These are phyloP conservation scores for Phytophthora litchii DNA, from an alignment of 352 stramenopile species.

Conservation along the genomic window DNA sequence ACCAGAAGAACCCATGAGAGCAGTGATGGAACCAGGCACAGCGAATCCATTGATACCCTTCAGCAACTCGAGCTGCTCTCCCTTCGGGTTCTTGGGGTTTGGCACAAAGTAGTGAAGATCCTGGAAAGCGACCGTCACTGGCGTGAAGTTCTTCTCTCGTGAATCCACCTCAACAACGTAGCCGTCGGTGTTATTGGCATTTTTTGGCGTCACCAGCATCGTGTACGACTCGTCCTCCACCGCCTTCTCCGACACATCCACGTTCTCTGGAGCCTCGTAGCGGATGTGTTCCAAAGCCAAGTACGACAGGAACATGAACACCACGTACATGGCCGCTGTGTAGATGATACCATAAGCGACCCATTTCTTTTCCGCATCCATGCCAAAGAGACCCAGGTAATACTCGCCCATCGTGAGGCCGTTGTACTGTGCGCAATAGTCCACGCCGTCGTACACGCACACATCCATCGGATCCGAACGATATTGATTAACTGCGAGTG, in stretches of 20 bases:
- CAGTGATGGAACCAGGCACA: slow-evolving; percentile 16
- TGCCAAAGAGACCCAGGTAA: slow-evolving; percentile 44
- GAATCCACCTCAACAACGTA: too few relatives aligned
- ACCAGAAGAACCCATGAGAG: slow-evolving; percentile 20
- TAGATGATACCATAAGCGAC: slow-evolving; percentile 39
- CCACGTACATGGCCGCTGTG: slow-evolving; percentile 33
- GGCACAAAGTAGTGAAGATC: slow-evolving; percentile 33
- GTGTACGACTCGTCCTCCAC: too few relatives aligned
- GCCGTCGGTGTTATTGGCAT: too few relatives aligned
- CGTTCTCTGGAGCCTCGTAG: too few relatives aligned
- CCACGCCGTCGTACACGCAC: slow-evolving; percentile 38
- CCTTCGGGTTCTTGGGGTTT: slow-evolving; percentile 17
- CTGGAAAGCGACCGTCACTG: slow-evolving; percentile 40
- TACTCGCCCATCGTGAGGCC: slow-evolving; percentile 42
- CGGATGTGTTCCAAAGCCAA: too few relatives aligned
- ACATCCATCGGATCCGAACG: slow-evolving; percentile 29
- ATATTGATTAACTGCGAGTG: slow-evolving; percentile 54
- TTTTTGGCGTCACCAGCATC: too few relatives aligned
- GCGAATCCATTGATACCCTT: slow-evolving; percentile 42
- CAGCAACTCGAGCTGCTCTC: slow-evolving; percentile 38
- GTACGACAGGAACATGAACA: slow-evolving; percentile 27
- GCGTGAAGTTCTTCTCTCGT: background rate
- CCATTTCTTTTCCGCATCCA: slow-evolving; percentile 49
- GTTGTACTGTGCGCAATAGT: slow-evolving; percentile 46
- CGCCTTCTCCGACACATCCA: too few relatives aligned